Evolutionary conservation across 31 red algal species (phyloP).

Genomic region (Porphyra umbilicalis): DNA sequence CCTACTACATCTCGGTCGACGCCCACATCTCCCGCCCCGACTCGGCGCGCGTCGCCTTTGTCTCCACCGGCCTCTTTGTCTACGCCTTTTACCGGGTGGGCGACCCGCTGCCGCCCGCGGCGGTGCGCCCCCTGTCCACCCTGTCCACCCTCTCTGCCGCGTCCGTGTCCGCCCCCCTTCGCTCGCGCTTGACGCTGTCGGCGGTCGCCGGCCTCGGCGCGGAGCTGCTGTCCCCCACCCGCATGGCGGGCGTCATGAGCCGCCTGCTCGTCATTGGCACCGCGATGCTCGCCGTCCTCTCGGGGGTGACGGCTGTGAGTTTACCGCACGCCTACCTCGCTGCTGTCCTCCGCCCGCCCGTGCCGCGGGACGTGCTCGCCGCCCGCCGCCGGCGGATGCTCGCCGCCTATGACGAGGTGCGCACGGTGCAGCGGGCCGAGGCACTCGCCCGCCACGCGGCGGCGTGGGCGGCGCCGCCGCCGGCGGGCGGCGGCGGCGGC

Average conservation of each 20-base stretch:
- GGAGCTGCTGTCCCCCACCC: neutral
- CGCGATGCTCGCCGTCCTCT: conserved; percentile 62
- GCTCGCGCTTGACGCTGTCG: neutral
- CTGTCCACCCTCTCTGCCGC: conserved; percentile 14
- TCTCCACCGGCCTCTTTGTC: conserved; percentile 37
- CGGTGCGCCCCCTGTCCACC: conserved; percentile 11
- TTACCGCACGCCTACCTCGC: conserved; percentile 51
- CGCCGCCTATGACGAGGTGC: neutral
- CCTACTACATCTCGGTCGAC: conserved; percentile 52
- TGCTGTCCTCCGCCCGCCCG: conserved; percentile 31
- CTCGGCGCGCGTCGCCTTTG: conserved; percentile 18
- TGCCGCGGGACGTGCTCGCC: neutral
- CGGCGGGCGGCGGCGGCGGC: no score
- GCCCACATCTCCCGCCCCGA: conserved; percentile 10
- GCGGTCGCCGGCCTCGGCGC: neutral
- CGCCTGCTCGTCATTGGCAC: conserved; percentile 63
- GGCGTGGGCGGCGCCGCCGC: neutral
- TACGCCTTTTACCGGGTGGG: conserved; percentile 46
- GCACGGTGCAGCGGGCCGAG: neutral
- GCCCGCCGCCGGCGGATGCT: neutral
- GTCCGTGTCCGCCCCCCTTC: neutral
- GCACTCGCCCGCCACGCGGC: neutral
- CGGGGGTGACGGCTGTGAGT: conserved; percentile 67
- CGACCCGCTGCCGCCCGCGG: conserved; percentile 32
- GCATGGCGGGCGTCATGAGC: conserved; percentile 44